Base-by-base conservation (phyloP, 805 yeast species). In the Pachysolen tannophilus region DNA sequence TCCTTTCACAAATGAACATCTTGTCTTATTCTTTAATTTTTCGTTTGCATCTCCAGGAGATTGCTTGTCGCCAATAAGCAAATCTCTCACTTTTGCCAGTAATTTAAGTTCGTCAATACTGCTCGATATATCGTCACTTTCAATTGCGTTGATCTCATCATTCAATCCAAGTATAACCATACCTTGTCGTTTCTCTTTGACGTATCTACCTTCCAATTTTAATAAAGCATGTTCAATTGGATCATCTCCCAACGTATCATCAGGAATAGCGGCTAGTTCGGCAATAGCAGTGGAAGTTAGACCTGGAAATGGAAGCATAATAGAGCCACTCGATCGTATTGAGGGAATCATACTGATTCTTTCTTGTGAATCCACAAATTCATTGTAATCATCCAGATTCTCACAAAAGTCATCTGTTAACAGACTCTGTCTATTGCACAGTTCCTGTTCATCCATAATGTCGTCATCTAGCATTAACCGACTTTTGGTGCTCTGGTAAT, bases 181-280 rank as follows among this genome's bases (percentile, higher is more conserved):
- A 10, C 43, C 42, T 7, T 29, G 31, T 6, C 33, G 26, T 18
- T 37, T 33, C 29, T 40, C 37, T 39, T 44, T 50, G 25, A 37
- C 43, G 36, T 53, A 64, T 26, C 65, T 73, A 1, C 95, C 97
- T 56, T 84, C 94, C 20, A 90, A 62, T 56, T 82, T 88, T 57
- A 65, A 65, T 45, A 88, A 62, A 0, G 97, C 87, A 31, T 77
- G 74, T 34, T 67, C 69, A 10, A 87, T 63, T 0, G 95, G 95
- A 55, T 85, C 83, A 13, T 69, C 74, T 20, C 67, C 72, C 28
- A 71, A 61, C 0, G 78, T 67, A 31, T 81, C 87, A 53, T 90
- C 96, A 0, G 96, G 90, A 33, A 88, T 75, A 5, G 82, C 82
- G 1, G 94, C 94, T 32, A 87, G 66, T 48, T 79, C 85, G 28